These are phyloP conservation scores for Fusarium multiceps DNA, from an alignment of 2,329 filamentous ascomycete species.

Conservation along the genomic window DNA sequence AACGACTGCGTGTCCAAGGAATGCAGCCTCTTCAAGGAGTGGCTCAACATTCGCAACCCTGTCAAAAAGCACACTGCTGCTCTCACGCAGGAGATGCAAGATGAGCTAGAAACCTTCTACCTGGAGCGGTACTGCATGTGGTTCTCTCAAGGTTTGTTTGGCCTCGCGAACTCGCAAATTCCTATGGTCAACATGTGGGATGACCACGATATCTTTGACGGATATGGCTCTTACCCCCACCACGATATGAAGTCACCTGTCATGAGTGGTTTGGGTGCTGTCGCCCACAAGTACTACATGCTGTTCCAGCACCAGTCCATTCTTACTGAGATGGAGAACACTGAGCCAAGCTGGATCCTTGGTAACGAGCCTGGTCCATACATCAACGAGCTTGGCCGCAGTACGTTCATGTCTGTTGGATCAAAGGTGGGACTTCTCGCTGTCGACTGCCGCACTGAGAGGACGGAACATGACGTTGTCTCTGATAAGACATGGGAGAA, in stretches of 20 bases:
- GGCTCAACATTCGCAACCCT: conserved; percentile 84
- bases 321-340: conserved; percentile 78
- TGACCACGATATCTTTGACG: conserved; percentile 92
- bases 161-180: conserved; percentile 92
- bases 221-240: conserved; percentile 92
- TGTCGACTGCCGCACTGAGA: conserved; percentile 90
- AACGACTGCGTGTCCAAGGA: conserved; percentile 86
- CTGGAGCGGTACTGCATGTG: conserved; percentile 89
- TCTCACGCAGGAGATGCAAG: conserved; percentile 84
- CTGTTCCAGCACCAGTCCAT: conserved; percentile 97
- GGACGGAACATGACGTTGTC: conserved; percentile 84
- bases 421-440: conserved; percentile 83
- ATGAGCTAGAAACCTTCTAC: conserved; percentile 89
- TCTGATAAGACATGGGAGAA: conserved; percentile 84
- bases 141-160: conserved; percentile 96
- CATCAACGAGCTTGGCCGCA: conserved; percentile 86
- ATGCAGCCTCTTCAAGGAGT: conserved; percentile 81
- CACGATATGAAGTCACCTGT: conserved; percentile 92
- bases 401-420: conserved; percentile 86
- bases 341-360: conserved; percentile 92
- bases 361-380: conserved; percentile 86
- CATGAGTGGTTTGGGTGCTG: conserved; percentile 87
- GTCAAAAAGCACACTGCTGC: conserved; percentile 81
- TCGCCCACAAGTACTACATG: conserved; percentile 99
- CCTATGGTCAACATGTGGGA: conserved; percentile 99